Conservation (phyloP, 139 green algal species). For the Chlorella sp. region DNA sequence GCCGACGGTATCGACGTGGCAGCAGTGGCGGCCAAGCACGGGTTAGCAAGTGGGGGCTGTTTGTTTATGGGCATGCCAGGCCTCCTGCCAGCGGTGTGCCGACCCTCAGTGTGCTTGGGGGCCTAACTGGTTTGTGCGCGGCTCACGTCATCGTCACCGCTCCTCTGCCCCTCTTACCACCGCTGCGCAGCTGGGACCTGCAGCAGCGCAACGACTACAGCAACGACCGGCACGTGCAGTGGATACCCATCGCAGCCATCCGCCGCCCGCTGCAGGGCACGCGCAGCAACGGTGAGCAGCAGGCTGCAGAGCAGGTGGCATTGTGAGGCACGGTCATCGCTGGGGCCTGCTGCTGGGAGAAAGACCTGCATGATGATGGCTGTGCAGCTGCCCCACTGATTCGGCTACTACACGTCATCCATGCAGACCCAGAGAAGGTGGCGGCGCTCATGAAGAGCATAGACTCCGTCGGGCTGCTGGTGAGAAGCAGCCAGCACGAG, state of each 20-base stretch:
- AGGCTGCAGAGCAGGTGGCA: background rate
- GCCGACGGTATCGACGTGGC: background rate
- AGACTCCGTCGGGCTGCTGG: slow-evolving; percentile 77
- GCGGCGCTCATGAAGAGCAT: slow-evolving; percentile 85
- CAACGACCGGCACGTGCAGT: background rate
- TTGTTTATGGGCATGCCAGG: too few species aligned
- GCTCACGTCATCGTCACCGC: background rate
- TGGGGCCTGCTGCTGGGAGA: background rate
- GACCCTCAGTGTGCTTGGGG: too few species aligned
- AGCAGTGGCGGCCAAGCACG: slow-evolving; percentile 17
- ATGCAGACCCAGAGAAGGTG: slow-evolving; percentile 84
- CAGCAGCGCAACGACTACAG: slow-evolving; percentile 10
- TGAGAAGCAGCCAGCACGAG: slow-evolving; percentile 1
- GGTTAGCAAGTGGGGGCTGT: background rate
- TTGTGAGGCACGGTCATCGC: background rate
- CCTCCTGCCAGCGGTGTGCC: too few species aligned
- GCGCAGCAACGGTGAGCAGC: slow-evolving; percentile 59
- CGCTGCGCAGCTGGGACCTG: slow-evolving; percentile 15
- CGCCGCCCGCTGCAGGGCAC: slow-evolving; percentile 59
- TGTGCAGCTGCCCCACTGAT: background rate
- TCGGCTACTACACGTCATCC: background rate
- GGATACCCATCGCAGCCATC: slow-evolving; percentile 47
- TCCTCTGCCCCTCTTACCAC: background rate
- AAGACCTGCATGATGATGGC: too few species aligned
- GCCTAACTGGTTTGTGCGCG: background rate